Percentiles rank a stretch among this genome's conserved stretches.
Evolutionary conservation across 2,329 filamentous ascomycete species (phyloP).

Genomic region (Colletotrichum paranaense): DNA sequence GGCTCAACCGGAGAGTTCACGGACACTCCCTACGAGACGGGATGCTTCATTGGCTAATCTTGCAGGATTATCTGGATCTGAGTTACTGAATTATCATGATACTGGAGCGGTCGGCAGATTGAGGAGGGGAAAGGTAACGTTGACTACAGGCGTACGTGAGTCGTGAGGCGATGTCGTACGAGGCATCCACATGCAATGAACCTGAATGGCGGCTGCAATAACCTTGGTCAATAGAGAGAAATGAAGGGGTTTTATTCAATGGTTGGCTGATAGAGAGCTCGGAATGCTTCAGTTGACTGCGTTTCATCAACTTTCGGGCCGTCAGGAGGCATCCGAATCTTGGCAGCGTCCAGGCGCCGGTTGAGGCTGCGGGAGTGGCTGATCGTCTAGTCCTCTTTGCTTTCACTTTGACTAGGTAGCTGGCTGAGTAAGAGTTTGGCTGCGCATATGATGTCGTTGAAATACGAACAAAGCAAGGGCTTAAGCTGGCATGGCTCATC

Average conservation of each 20-base stretch:
- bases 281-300: background rate
- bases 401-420: background rate
- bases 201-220: background rate
- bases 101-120: background rate
- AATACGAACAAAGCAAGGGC: background rate
- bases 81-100: background rate
- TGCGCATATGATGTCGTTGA: background rate
- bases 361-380: background rate
- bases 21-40: background rate
- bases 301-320: slow-evolving; percentile 16
- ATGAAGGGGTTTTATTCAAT: background rate
- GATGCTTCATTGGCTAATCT: background rate
- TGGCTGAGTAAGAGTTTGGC: background rate
- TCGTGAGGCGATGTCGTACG: background rate
- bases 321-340: background rate
- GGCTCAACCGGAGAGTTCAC: background rate
- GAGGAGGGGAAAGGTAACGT: background rate
- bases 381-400: background rate
- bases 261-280: background rate
- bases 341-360: background rate
- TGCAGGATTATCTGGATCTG: background rate
- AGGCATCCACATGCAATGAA: background rate
- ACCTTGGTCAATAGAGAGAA: background rate
- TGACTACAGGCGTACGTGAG: background rate
- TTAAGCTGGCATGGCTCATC: background rate